A percentile compares a stretch with the other conserved stretches of the same genome.
Conservation (phyloP, 1,284 basidiomycete genomes). For the Phellopilus nigrolimitatus region DNA sequence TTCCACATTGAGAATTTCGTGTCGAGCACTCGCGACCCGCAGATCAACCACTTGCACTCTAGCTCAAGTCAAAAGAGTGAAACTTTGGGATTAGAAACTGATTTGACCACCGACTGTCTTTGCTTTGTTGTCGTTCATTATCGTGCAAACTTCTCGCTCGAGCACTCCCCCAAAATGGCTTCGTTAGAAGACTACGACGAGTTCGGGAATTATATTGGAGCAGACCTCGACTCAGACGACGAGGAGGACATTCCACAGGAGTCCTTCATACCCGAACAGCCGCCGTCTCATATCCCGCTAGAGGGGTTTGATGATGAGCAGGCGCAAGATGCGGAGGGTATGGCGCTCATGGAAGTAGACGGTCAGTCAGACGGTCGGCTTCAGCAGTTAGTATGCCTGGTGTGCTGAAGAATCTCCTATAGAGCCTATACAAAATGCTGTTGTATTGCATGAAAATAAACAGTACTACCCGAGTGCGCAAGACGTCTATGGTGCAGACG, state of each 20-base stretch:
- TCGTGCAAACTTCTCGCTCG: background rate
- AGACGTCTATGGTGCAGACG: slow-evolving; percentile 90
- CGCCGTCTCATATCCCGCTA: slow-evolving; percentile 41
- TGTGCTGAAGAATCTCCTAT: slow-evolving; percentile 5
- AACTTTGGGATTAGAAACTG: background rate
- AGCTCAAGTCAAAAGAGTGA: background rate
- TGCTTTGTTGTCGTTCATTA: background rate
- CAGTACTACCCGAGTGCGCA: slow-evolving; percentile 94
- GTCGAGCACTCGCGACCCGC: slow-evolving; percentile 1
- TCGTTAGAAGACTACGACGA: slow-evolving; percentile 85
- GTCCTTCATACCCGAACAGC: slow-evolving; percentile 36
- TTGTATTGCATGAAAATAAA: slow-evolving; percentile 95
- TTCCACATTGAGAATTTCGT: slow-evolving; percentile 11
- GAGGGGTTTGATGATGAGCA: slow-evolving; percentile 76
- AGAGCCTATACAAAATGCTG: slow-evolving; percentile 80
- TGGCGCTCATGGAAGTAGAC: slow-evolving; percentile 77
- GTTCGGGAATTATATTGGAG: slow-evolving; percentile 96
- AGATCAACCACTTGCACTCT: background rate
- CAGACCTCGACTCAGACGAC: slow-evolving; percentile 86
- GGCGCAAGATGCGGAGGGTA: slow-evolving; percentile 43
- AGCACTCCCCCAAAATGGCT: slow-evolving; percentile 48
- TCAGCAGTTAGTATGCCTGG: background rate
- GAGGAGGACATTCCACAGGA: slow-evolving; percentile 53
- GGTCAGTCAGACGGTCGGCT: slow-evolving; percentile 42
- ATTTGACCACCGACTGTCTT: background rate